Base-by-base conservation (phyloP, 1,139 yeast species). In the Kurtzmaniella natalensis region DNA sequence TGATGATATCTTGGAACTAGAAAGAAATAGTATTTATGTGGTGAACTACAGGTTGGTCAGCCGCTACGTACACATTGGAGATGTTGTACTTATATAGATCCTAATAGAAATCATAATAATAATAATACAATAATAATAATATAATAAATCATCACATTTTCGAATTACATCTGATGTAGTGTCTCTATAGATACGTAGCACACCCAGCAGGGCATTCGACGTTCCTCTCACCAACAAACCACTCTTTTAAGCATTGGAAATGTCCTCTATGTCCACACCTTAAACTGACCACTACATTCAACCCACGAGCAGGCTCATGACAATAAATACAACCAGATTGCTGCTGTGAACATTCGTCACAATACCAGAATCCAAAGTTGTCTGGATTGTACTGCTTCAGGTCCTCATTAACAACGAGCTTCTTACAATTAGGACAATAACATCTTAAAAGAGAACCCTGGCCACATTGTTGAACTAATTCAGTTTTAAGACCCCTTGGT, bases 231-330 rank as follows among this genome's bases (percentile, higher is more conserved):
- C 68, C 77, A 23, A 81, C 58, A 50, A 85, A 79, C 97, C 97
- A 89, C 32, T 74, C 72, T 39, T 70, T 68, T 49, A 88, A 65
- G 60, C 98, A 92, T 3, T 78, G 78, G 49, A 78, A 78, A 56
- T 92, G 98, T 1, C 94, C 89, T 36, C 80, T 70, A 55, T 92
- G 97, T 0, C 96, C 96, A 62, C 97, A 92, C 30, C 65, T 72
- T 35, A 85, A 59, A 44, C 70, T 63, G 16, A 80, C 62, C n/a
- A 77, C 77, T 17, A 84, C 75, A 8, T 81, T 72, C 35, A 84
- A 63, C 0, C 95, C 94, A 46, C 73, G 76, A 46, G 89, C 70
- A 2, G 95, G 92, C 48, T 76, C 81, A 41, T 81, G 71, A 53
- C 97, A 92, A 41, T 82, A 76, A n/a, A 81, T 70, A 55, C 97